A percentile compares a stretch with the other conserved stretches of the same genome.
Evolutionary conservation across 2,329 filamentous ascomycete genomes (phyloP).

Genomic region (Epichloe gansuensis): DNA sequence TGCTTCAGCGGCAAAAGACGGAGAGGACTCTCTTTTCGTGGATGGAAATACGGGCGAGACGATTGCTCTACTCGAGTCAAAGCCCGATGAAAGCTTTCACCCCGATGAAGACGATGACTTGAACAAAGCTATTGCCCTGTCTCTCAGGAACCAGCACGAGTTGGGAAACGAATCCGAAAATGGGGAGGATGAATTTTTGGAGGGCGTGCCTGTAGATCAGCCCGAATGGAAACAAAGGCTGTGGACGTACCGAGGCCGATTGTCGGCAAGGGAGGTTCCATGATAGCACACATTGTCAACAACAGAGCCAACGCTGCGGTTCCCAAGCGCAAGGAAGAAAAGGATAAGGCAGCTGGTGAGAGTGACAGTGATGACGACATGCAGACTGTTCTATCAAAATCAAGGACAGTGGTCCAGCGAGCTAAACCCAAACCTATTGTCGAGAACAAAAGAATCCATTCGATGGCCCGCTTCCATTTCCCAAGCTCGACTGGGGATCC

Average conservation of each 20-base stretch:
- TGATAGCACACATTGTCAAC: slow-evolving; percentile 65
- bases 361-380: slow-evolving; percentile 76
- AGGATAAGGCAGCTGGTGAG: slow-evolving; percentile 17
- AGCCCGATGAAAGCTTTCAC: slow-evolving; percentile 25
- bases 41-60: slow-evolving; percentile 18
- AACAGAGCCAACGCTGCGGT: slow-evolving; percentile 55
- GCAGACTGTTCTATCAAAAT: slow-evolving; percentile 60
- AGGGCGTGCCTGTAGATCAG: slow-evolving; percentile 32
- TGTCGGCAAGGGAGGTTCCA: slow-evolving; percentile 37
- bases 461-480: slow-evolving; percentile 78
- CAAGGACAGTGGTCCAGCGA: slow-evolving; percentile 45
- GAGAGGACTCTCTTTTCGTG: slow-evolving; percentile 39
- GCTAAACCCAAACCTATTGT: slow-evolving; percentile 24
- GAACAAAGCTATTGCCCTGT: slow-evolving; percentile 72
- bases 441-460: slow-evolving; percentile 53
- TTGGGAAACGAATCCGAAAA: slow-evolving; percentile 24
- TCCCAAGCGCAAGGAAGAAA: slow-evolving; percentile 24
- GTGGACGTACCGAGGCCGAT: slow-evolving; percentile 40
- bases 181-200: slow-evolving; percentile 32
- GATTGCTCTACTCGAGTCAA: slow-evolving; percentile 12
- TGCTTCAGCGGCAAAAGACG: slow-evolving; percentile 25
- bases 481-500: slow-evolving; percentile 64
- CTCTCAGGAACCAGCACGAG: slow-evolving; percentile 53
- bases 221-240: slow-evolving; percentile 45
- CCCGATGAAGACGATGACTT: slow-evolving; percentile 49